Base-by-base conservation (phyloP, 2,329 filamentous ascomycete genomes). In the Phyllosticta citribraziliensis region DNA sequence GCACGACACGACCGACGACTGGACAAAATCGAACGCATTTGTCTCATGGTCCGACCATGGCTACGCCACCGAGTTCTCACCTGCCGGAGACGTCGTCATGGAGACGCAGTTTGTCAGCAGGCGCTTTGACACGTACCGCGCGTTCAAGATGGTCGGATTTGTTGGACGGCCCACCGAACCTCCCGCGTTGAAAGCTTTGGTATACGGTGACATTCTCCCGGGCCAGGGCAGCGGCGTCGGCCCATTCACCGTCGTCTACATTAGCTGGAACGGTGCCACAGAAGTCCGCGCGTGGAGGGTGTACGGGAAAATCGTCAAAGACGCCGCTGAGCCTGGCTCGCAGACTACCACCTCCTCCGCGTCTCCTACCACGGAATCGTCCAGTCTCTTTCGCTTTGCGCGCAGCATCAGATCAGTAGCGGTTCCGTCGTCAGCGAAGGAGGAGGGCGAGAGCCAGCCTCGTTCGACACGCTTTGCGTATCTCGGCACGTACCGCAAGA, bases 191-290 rank as follows among this genome's bases (percentile, higher is more conserved):
- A 67, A 69, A 6, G 64, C 71, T 2, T 68, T 67, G 2, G 72
- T 70, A 1, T 67, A 65, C 33, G 72, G 72, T 17, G 55, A 56
- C 5, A 30, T 60, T 25, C 35, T 57, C 0, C 40, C 55, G 1
- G 22, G 70, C 66, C 10, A 10, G n/a, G 55, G 53, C 22, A 30
- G 51, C 6, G 55, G 55, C 14, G 30, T 53, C 14, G 59, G 55
- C 2, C 59, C 56, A 30, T 57, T 58, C 30, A 62, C 60, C 55
- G 52, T 62, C 2, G 55, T 52, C n/a, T 85, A 80, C 68, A 80
- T 83, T 2, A 82, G 78, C 4, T 80, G 78, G 79, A 80, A 80
- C 63, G 78, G 78, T 12, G 78, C 77, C 0, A 80, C 79, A 1
- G 78, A 80, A 56, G 72, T 80, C n/a, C 63, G 63, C 20, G 70